Percentiles rank a stretch among this genome's conserved stretches.
These are phyloP conservation scores for Hypoxylon sp. DNA, from an alignment of 2,329 filamentous ascomycete genomes.

Conservation along the genomic window DNA sequence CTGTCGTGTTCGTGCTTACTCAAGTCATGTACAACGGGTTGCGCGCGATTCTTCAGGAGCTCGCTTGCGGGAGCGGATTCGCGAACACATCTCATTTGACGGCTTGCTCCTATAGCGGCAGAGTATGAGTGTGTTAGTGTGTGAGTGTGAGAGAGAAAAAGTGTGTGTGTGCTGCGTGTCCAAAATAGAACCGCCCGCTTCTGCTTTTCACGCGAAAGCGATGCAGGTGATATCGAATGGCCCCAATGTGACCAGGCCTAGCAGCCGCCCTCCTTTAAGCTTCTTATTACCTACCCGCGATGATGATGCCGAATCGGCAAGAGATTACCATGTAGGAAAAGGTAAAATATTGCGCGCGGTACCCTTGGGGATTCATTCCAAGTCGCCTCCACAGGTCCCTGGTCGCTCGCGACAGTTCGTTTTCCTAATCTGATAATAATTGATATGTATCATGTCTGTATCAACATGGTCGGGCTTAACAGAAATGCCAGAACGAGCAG, in stretches of 20 bases:
- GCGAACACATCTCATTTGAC: slow-evolving; percentile 39
- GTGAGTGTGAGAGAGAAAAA: slow-evolving; percentile 13
- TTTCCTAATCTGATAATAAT: slow-evolving; percentile 42
- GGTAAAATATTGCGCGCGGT: slow-evolving; percentile 26
- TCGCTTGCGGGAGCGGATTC: slow-evolving; percentile 37
- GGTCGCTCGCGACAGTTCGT: slow-evolving; percentile 25
- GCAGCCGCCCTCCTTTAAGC: slow-evolving; percentile 41
- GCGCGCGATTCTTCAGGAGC: slow-evolving; percentile 17
- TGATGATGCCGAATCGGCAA: slow-evolving; percentile 46
- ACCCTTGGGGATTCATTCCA: neutral
- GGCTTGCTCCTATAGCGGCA: slow-evolving; percentile 21
- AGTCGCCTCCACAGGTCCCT: slow-evolving; percentile 40
- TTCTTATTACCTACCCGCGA: slow-evolving; percentile 40
- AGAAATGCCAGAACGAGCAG: slow-evolving; percentile 20
- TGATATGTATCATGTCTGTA: slow-evolving; percentile 40
- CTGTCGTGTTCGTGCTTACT: slow-evolving; percentile 42
- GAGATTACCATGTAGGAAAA: slow-evolving; percentile 21
- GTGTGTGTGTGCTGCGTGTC: slow-evolving; percentile 28
- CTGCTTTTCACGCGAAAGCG: slow-evolving; percentile 46
- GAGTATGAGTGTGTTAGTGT: slow-evolving; percentile 25
- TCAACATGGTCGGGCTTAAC: slow-evolving; percentile 39
- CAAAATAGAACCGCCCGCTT: slow-evolving; percentile 46
- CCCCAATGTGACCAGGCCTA: slow-evolving; percentile 38
- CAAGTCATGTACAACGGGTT: slow-evolving; percentile 37
- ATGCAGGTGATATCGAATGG: slow-evolving; percentile 53